phyloP scores from a whole-genome alignment of 768 basidiomycete species.

The Calocera cornea region DNA sequence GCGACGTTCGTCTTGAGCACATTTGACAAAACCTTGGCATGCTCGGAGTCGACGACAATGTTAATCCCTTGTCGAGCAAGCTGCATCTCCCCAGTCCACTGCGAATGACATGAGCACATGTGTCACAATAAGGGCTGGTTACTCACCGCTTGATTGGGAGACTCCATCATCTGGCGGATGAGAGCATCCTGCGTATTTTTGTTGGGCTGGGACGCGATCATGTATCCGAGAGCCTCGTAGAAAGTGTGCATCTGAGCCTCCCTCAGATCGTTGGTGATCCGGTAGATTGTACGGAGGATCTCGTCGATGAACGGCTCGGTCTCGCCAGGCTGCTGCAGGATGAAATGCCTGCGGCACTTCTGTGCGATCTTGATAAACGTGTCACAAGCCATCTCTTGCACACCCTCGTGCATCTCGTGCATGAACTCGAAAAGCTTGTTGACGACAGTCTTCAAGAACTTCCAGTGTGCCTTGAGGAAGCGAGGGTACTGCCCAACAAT shows the following conservation, averaged over 20 bases:
- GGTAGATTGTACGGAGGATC: slow-evolving; percentile 77
- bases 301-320: slow-evolving; percentile 97
- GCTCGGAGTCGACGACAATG: slow-evolving; percentile 77
- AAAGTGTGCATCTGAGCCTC: slow-evolving; percentile 69
- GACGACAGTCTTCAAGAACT: slow-evolving; percentile 98
- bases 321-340: slow-evolving; percentile 96
- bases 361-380: slow-evolving; percentile 99
- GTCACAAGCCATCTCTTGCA: slow-evolving; percentile 99
- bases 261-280: slow-evolving; percentile 79
- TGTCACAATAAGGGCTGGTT: neutral
- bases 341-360: slow-evolving; percentile 94
- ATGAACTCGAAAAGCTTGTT: slow-evolving; percentile 99
- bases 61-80: slow-evolving; percentile 89
- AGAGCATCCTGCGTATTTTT: slow-evolving; percentile 92
- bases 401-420: slow-evolving; percentile 99
- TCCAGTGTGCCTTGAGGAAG: slow-evolving; percentile 99
- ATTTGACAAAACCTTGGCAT: slow-evolving; percentile 92
- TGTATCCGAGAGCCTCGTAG: slow-evolving; percentile 97
- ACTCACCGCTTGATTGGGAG: slow-evolving; percentile 89
- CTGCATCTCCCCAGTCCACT: slow-evolving; percentile 97
- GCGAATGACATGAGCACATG: neutral
- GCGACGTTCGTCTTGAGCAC: slow-evolving; percentile 98
- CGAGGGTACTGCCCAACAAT: slow-evolving; percentile 99
- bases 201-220: slow-evolving; percentile 98
- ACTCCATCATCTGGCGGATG: slow-evolving; percentile 88